phyloP scores from a whole-genome alignment of 805 yeast genomes.

The Kluyveromyces siamensis region DNA sequence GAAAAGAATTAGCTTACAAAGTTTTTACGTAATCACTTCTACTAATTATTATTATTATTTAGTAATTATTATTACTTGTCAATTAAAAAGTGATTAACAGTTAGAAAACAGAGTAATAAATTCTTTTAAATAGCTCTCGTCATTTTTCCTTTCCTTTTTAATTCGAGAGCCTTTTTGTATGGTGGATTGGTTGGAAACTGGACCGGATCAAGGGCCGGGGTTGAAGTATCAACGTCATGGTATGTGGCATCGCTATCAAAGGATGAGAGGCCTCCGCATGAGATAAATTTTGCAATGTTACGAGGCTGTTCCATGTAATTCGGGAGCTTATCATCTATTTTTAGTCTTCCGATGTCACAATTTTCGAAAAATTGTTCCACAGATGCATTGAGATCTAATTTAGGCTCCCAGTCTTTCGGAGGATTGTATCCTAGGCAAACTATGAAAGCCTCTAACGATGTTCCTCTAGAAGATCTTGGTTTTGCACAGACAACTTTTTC shows the following conservation, averaged over 20 bases:
- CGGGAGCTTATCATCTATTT: constrained; percentile 23
- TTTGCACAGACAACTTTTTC: constrained; percentile 89
- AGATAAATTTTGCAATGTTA: constrained; percentile 79
- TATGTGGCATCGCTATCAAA: constrained; percentile 96
- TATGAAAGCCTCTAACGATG: constrained; percentile 87
- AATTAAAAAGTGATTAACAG: not conserved
- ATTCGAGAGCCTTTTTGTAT: constrained; percentile 81
- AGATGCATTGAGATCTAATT: constrained; percentile 43
- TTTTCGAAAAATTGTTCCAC: constrained; percentile 80
- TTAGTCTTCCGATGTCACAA: constrained; percentile 41
- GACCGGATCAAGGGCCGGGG: constrained; percentile 74
- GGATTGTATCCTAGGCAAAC: constrained; percentile 88
- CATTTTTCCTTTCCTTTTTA: constrained; percentile 67
- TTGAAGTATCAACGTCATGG: constrained; percentile 24
- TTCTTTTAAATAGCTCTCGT: constrained; percentile 20
- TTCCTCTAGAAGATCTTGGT: constrained; percentile 91
- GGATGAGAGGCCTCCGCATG: constrained; percentile 86
- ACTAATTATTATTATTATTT: not conserved
- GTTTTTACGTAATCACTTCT: not conserved
- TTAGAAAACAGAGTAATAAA: not conserved
- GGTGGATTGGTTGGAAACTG: constrained; percentile 97
- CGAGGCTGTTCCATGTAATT: constrained; percentile 52
- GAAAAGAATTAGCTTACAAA: constrained; percentile 24
- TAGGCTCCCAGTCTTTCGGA: constrained; percentile 75
- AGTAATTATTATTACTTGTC: not conserved